Base-by-base conservation (phyloP, 371 early-diverging fungal genomes). In the Chytridium lagenaria region DNA sequence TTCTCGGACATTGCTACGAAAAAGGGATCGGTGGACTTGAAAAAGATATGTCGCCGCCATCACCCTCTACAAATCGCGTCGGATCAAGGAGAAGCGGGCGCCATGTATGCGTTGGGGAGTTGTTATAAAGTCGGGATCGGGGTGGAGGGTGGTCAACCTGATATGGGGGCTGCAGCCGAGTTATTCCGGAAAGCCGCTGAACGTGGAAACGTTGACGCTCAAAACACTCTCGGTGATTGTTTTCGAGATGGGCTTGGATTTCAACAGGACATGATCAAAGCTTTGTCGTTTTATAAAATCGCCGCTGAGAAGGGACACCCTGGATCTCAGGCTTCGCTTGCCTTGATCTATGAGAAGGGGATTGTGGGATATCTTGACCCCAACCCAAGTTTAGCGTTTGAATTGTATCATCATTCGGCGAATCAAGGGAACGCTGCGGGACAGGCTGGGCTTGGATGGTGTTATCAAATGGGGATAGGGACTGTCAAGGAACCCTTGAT, bases 261-360 rank as follows among this genome's bases (percentile, higher is more conserved):
- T 31, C n/a, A 7, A 23, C 30, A 37, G 36, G 61, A 61, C 23
- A 5, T 61, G 36, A 15, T 12, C 61, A 66, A 66, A 33, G 66
- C 66, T 7, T 19, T 40, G 66, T 2, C 38, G 5, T 15, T 40
- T 5, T 66, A 40, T 33, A 70, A 77, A 30, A 86, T 91, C 15
- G 66, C 66, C 26, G 26, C 49, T 28, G 66, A 66, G 66, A 66
- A 66, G 30, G 66, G 66, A 30, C 39, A 44, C 66, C 16, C 38
- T 2, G 66, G 44, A 10, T 16, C 66, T 34, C 40, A 51, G 37
- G 69, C 39, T 5, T n/a, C 23, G 12, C 67, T 80, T 1, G 81
- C 68, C 22, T 61, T 50, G 15, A 67, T 67, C 69, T 80, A 80
- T 59, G 73, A 80, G 50, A 31, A 70, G 16, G 72, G 72, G 15